Conservation (phyloP, 2,329 filamentous ascomycete genomes). For the Annulohypoxylon truncatum region DNA sequence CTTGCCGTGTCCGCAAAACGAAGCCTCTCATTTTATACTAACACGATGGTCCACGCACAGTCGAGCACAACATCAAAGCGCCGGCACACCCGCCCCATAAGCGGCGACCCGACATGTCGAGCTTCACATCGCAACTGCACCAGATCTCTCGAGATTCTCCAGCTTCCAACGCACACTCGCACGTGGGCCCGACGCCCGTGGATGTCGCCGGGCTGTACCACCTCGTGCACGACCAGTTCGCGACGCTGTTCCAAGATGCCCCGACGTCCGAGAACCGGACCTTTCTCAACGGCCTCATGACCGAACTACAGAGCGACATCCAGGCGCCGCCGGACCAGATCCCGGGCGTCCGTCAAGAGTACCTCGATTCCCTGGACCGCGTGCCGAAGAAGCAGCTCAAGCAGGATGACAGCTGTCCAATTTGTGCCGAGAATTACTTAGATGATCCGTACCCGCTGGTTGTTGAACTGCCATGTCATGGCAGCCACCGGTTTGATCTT, state of each 20-base stretch:
- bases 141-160: slow-evolving; percentile 57
- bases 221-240: slow-evolving; percentile 69
- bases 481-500: slow-evolving; percentile 70
- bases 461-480: slow-evolving; percentile 72
- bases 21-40: neutral
- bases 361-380: slow-evolving; percentile 69
- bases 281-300: slow-evolving; percentile 64
- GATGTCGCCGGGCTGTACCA: slow-evolving; percentile 68
- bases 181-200: slow-evolving; percentile 69
- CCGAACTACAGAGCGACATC: slow-evolving; percentile 62
- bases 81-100: slow-evolving; percentile 54
- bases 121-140: slow-evolving; percentile 69
- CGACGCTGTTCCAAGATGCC: slow-evolving; percentile 61
- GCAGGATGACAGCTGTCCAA: slow-evolving; percentile 67
- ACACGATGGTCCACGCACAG: slow-evolving; percentile 51
- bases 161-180: slow-evolving; percentile 51
- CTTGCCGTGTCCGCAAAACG: neutral
- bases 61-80: slow-evolving; percentile 72
- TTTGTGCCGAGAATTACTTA: slow-evolving; percentile 71
- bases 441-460: slow-evolving; percentile 73
- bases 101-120: slow-evolving; percentile 72
- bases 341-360: slow-evolving; percentile 68
- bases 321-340: slow-evolving; percentile 63
- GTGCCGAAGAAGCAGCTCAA: slow-evolving; percentile 64
- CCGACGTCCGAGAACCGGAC: slow-evolving; percentile 60